These are phyloP conservation scores for Sarocladium kiliense DNA, from an alignment of 2,329 filamentous ascomycete species.

Conservation along the genomic window DNA sequence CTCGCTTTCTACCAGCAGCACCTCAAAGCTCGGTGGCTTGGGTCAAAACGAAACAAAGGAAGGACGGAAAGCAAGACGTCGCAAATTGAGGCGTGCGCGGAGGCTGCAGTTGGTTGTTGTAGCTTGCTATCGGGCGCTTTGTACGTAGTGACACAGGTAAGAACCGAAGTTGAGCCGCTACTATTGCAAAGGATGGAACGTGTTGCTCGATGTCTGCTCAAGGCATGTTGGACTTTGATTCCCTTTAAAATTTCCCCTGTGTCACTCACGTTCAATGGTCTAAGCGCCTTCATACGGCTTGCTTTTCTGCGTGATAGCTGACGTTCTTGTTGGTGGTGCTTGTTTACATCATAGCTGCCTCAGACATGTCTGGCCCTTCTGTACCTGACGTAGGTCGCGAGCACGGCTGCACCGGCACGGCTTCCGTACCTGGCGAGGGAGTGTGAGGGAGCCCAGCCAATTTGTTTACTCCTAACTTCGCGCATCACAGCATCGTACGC, in stretches of 20 bases:
- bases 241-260: too few relatives aligned
- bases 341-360: too few relatives aligned
- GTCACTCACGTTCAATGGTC: too few relatives aligned
- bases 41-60: not conserved
- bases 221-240: too few relatives aligned
- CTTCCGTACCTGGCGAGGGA: not conserved
- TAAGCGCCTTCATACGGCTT: too few relatives aligned
- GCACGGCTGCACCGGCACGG: not conserved
- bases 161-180: constrained; percentile 7
- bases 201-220: not conserved
- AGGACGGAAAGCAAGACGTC: not conserved
- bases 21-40: not conserved
- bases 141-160: not conserved
- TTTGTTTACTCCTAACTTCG: too few relatives aligned
- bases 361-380: too few relatives aligned
- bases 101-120: not conserved
- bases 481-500: not conserved
- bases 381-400: not conserved
- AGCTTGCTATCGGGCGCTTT: not conserved
- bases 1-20: not conserved
- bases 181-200: not conserved
- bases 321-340: too few relatives aligned
- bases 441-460: too few relatives aligned
- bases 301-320: too few relatives aligned
- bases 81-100: not conserved